A percentile compares a stretch with the other conserved stretches of the same genome.
Evolutionary conservation across 2,329 filamentous ascomycete genomes (phyloP).

Genomic region (Ophiostoma tasmaniense): DNA sequence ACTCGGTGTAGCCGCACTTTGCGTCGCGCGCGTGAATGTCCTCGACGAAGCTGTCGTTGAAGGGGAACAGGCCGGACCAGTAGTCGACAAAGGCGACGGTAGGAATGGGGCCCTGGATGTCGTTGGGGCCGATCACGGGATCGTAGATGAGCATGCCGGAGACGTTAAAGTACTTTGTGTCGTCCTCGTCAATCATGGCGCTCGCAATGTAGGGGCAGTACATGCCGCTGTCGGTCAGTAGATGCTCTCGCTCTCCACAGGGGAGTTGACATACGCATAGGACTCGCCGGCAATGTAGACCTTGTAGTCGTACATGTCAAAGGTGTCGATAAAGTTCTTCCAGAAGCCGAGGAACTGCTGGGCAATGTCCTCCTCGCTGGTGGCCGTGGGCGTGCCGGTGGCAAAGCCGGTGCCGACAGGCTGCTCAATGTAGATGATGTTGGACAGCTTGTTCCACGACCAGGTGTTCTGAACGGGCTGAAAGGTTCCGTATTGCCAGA

Average conservation of each 20-base stretch:
- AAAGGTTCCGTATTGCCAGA: conserved; percentile 62
- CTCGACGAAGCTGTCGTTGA: conserved; percentile 52
- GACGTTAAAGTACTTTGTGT: conserved; percentile 59
- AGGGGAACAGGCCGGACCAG: conserved; percentile 50
- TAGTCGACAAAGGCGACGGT: conserved; percentile 52
- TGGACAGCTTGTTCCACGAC: conserved; percentile 67
- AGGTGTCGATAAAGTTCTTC: conserved; percentile 67
- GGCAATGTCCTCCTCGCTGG: conserved; percentile 58
- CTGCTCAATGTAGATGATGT: conserved; percentile 69
- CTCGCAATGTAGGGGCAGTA: conserved; percentile 66
- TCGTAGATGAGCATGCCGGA: conserved; percentile 65
- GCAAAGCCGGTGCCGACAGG: conserved; percentile 61
- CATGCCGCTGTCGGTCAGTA: conserved; percentile 34
- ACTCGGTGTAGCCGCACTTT: conserved; percentile 55
- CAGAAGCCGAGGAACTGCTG: conserved; percentile 69
- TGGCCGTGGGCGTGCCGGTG: conserved; percentile 54
- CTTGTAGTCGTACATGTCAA: conserved; percentile 57
- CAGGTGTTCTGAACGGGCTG: conserved; percentile 58
- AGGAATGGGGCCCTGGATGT: conserved; percentile 38
- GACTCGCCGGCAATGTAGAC: conserved; percentile 68
- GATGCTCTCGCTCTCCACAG: too few species aligned
- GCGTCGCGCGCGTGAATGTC: conserved; percentile 44
- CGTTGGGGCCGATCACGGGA: conserved; percentile 50
- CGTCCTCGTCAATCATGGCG: conserved; percentile 59
- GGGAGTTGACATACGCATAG: conserved; percentile 51